Conservation (phyloP, 2,329 filamentous ascomycete genomes). For the Truncatella angustata region DNA sequence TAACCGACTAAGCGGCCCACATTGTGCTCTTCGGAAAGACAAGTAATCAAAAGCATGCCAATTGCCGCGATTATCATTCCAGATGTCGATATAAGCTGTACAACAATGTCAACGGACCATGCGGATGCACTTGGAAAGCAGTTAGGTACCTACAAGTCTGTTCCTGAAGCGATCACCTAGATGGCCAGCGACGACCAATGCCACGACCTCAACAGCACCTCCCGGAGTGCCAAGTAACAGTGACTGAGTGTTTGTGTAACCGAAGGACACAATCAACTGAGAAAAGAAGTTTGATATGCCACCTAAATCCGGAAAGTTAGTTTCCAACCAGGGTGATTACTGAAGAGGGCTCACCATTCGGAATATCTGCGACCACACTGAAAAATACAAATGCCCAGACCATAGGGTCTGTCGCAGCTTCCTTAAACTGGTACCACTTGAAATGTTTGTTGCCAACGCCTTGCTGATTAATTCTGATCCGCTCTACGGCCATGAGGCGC, state of each 20-base stretch:
- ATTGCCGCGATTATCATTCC: constrained; percentile 54
- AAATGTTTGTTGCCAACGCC: constrained; percentile 69
- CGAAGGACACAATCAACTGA: constrained; percentile 51
- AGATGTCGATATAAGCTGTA: constrained; percentile 45
- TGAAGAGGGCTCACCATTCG: constrained; percentile 35
- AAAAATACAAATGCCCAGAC: constrained; percentile 35
- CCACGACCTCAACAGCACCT: constrained; percentile 62
- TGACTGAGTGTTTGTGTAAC: constrained; percentile 61
- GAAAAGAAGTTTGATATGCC: constrained; percentile 37
- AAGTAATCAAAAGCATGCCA: constrained; percentile 64
- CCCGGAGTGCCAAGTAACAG: constrained; percentile 65
- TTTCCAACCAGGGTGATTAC: background rate
- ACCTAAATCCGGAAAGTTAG: constrained; percentile 14
- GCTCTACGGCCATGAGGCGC: constrained; percentile 46
- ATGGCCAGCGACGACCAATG: constrained; percentile 47
- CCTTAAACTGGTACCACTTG: constrained; percentile 58
- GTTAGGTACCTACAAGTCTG: constrained; percentile 38
- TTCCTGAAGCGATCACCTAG: constrained; percentile 56
- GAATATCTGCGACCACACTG: constrained; percentile 33
- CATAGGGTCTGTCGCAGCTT: constrained; percentile 36
- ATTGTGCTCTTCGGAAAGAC: constrained; percentile 55
- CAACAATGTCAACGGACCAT: constrained; percentile 5
- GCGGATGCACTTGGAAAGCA: constrained; percentile 11
- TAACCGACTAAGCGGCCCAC: constrained; percentile 61
- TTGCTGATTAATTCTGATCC: constrained; percentile 63